Evolutionary conservation across 805 yeast genomes (phyloP).

Genomic region (Yueomyces sp.): DNA sequence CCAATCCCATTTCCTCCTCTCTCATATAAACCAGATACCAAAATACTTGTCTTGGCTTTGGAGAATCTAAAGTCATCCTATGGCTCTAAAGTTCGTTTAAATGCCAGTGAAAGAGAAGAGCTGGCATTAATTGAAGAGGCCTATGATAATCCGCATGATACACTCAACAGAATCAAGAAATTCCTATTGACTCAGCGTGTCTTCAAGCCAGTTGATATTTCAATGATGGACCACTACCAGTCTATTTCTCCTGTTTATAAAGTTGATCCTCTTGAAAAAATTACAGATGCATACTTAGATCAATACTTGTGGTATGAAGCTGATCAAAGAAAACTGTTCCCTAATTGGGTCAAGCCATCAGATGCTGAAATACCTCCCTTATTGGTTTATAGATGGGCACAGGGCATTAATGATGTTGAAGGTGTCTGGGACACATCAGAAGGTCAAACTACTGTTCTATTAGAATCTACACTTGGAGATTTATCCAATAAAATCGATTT

Average conservation of each 20-base stretch:
- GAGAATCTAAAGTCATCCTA: conserved; percentile 78
- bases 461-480: conserved; percentile 62
- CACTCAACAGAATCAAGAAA: conserved; percentile 71
- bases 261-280: conserved; percentile 85
- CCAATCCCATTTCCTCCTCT: conserved; percentile 92
- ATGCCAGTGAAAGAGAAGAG: conserved; percentile 83
- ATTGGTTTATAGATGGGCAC: conserved; percentile 86
- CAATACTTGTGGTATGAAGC: conserved; percentile 96
- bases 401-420: conserved; percentile 69
- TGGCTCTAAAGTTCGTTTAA: conserved; percentile 61
- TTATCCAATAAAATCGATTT: conserved; percentile 80
- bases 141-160: conserved; percentile 92
- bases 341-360: conserved; percentile 92
- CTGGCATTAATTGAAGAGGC: conserved; percentile 90
- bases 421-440: conserved; percentile 65
- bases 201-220: conserved; percentile 76
- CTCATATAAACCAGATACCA: conserved; percentile 86
- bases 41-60: conserved; percentile 73
- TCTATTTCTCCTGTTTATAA: conserved; percentile 76
- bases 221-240: conserved; percentile 85
- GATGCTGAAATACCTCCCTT: conserved; percentile 90
- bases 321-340: conserved; percentile 74
- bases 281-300: conserved; percentile 90
- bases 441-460: conserved; percentile 71
- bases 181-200: conserved; percentile 77